Evolutionary conservation across 1,284 basidiomycete genomes (phyloP), one percentile per base, ranked within the genome.

Genomic region (Porphyrellus sp.): DNA sequence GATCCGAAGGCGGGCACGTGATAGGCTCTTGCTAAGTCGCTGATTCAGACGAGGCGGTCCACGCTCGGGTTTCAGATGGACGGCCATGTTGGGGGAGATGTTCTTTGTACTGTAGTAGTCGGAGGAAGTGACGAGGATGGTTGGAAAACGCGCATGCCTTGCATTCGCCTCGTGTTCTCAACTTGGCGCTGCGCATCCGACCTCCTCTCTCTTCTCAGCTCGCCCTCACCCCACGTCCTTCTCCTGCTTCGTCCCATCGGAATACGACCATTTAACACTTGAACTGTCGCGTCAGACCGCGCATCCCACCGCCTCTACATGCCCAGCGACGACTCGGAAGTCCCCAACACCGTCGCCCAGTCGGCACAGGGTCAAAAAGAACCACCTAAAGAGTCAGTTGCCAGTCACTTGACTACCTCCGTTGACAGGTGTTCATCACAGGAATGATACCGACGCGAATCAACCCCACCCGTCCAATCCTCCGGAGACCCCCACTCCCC

Each of bases 401-500:
- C 20, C 9, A 24, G 39, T 8, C 24, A 42, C 62, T 79, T 37
- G 4, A 46, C 5, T 16, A 5, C 27, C 28, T 15, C 25, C 34
- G 13, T 37, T 31, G 7, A 40, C 23, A 28, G 18, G 23, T 49
- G 13, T 24, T 35, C 40, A 52, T 33, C 40, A 42, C 43, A 66
- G 59, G 43, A 38, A 35, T 42, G 24, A 27, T 15, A 9, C 13
- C 35, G 28, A 43, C 37, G 35, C 16, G 16, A 51, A 30, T 34
- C 50, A 52, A 8, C 38, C 44, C 23, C 52, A 40, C 6, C 23
- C 15, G 2, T 42, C 46, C 64, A 75, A 54, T 72, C 78, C 46
- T 65, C 81, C 24, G 49, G 78, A 8, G 53, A 56, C 49, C 0
- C 51, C 58, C 6, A 46, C 44, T 2, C 47, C 52, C 18, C 37